A percentile compares a stretch with the other conserved stretches of the same genome.
Evolutionary conservation across 192 early-diverging fungal genomes (phyloP).

Genomic region (Coemansia sp.): DNA sequence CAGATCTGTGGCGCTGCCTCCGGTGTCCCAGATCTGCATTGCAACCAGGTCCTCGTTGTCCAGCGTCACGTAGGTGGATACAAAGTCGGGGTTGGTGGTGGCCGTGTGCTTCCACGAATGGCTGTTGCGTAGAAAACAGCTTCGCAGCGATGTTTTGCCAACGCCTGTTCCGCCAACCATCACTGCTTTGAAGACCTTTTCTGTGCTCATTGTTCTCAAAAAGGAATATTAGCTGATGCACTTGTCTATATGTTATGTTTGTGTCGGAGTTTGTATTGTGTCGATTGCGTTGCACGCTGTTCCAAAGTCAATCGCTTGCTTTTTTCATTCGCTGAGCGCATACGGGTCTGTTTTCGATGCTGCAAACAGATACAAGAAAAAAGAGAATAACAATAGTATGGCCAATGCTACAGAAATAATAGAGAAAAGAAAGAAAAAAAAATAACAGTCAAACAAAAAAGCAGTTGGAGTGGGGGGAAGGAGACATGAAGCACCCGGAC

Average conservation of each 20-base stretch:
- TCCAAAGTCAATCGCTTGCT: neutral
- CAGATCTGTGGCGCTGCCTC: constrained; percentile 15
- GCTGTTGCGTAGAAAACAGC: constrained; percentile 35
- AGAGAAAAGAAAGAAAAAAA: neutral
- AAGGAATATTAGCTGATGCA: neutral
- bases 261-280: neutral
- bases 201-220: constrained; percentile 2
- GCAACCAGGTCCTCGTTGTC: constrained; percentile 22
- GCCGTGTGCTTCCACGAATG: constrained; percentile 31
- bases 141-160: constrained; percentile 53
- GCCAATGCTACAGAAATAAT: neutral
- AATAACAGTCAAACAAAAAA: neutral
- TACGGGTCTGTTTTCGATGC: neutral
- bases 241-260: neutral
- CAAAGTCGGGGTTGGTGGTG: constrained; percentile 45
- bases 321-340: neutral
- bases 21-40: constrained; percentile 53
- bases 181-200: constrained; percentile 42
- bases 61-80: constrained; percentile 34
- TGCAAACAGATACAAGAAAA: neutral
- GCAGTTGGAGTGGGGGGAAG: neutral
- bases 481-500: neutral
- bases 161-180: constrained; percentile 34
- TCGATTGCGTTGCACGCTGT: neutral
- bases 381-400: neutral